Base-by-base conservation (phyloP, 257 asterid genomes). In the Catharanthus roseus region DNA sequence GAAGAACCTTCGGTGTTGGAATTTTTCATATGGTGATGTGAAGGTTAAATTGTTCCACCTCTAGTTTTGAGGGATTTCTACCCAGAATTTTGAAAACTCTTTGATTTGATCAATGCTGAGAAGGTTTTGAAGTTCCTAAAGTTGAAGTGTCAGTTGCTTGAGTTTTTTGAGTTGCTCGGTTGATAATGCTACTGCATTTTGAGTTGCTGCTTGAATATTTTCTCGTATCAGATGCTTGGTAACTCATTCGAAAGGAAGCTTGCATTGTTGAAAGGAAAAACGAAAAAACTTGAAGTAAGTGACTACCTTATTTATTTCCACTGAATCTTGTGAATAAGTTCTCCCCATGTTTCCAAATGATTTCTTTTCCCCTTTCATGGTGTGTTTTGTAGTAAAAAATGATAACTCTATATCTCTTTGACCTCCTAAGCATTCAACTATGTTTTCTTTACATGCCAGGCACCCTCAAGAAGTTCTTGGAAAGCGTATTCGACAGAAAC, bases 161-260 rank as follows among this genome's bases (percentile, higher is more conserved):
- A 41, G 56, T n/a, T 67, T 6, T 26, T 45, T 74, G 23, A 4
- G 45, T 15, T 56, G 39, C 42, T 6, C n/a, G n/a, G n/a, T n/a
- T n/a, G n/a, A n/a, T n/a, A n/a, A n/a, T n/a, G n/a, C n/a, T n/a
- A n/a, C n/a, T n/a, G n/a, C n/a, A n/a, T n/a, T n/a, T n/a, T n/a
- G 23, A 4, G 45, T 15, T 56, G 39, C 42, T 6, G 23, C 26
- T 50, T 45, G 42, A 38, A 55, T 24, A 23, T 66, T 26, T 57
- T 68, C 33, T 61, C 49, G 72, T 72, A 47, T 41, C 85, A 91
- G 97, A 88, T 91, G 90, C 92, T 81, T 39, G 97, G 97, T 18
- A 84, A 89, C 85, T 89, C 96, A 29, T 91, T 89, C 77, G 92
- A 91, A 83, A 79, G 96, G 69, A 91, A 86, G 76, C 88, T 91